phyloP scores from a whole-genome alignment of 176 grass and related monocot genomes.

The Rhynchospora tenuis region DNA sequence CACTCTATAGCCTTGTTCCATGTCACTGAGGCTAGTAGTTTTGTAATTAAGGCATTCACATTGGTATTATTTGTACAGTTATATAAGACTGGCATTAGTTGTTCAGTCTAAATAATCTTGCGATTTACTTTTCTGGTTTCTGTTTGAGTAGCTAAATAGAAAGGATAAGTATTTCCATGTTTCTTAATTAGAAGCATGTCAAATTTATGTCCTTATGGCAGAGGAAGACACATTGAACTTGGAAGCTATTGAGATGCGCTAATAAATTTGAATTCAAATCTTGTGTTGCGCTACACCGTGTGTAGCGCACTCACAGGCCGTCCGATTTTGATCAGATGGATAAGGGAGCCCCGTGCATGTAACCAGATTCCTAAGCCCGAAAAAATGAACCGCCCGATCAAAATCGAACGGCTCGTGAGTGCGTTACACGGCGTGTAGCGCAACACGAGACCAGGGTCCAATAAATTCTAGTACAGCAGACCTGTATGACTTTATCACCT shows the following conservation, averaged over 20 bases:
- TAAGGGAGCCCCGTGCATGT: too few species aligned
- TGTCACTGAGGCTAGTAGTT: not conserved
- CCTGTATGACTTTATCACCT: not conserved
- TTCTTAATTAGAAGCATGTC: not conserved
- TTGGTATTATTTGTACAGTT: conserved; percentile 9
- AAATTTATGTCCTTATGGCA: not conserved
- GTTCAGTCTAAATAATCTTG: not conserved
- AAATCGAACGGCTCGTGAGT: too few species aligned
- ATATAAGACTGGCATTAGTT: not conserved
- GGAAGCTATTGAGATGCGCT: too few species aligned
- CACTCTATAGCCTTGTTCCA: not conserved
- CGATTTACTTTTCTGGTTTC: not conserved
- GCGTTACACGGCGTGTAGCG: too few species aligned
- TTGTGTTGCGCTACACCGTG: too few species aligned
- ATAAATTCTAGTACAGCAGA: too few species aligned
- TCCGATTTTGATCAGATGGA: too few species aligned
- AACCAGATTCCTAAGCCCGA: too few species aligned
- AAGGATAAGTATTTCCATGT: not conserved
- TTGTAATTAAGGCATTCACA: conserved; percentile 10
- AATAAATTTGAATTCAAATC: too few species aligned
- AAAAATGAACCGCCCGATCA: too few species aligned
- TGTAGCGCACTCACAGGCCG: too few species aligned
- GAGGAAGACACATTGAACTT: not conserved
- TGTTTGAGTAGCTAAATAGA: not conserved
- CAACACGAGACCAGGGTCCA: too few species aligned